Evolutionary conservation across 2,329 filamentous ascomycete genomes (phyloP), one percentile per base, ranked within the genome.

Genomic region (Gaeumannomyces tritici): DNA sequence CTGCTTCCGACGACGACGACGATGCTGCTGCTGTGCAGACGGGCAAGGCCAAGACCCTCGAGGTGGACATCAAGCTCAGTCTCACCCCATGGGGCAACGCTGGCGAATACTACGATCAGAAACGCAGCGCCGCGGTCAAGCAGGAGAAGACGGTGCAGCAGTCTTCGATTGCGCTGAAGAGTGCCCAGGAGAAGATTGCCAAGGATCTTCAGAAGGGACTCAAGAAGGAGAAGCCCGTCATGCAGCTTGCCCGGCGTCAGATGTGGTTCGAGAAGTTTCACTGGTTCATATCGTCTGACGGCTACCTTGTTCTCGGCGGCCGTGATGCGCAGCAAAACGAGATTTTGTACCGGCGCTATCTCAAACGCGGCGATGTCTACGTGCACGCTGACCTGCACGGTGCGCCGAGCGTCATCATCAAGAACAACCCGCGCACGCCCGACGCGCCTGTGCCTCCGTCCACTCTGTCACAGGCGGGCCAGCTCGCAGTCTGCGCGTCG

Each of bases 201-300:
- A 85, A 90, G 15, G 91, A 96, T 71, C 79, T 98, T 27, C 96
- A 90, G 75, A 93, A 92, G 70, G 89, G 87, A 0, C 75, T 98
- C 63, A 96, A 96, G 76, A 89, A 95, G 71, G 95, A 98, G 75
- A 97, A 96, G 73, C 88, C 91, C 26, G 79, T 96, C 2, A 77
- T 98, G 12, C 87, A 93, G 57, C 91, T 89, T 0, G 88, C 96
- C 11, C 85, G 95, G 62, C 89, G 87, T 70, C 89, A 88, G 67
- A 84, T 93, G 69, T 99, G 95, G 95, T 99, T 97, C 68, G 95
- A 99, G 70, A 99, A 99, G 74, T 99, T 96, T 69, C 80, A 87
- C 31, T 98, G 91, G 83, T 99, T 99, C 76, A 84, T 98, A 68
- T 97, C 93, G 0, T 96, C 92, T 0, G 95, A 99, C 70, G 93